A percentile compares a stretch with the other conserved stretches of the same genome.
Conservation (phyloP, 345 rosid genomes). For the Noccaea bulbosa region DNA sequence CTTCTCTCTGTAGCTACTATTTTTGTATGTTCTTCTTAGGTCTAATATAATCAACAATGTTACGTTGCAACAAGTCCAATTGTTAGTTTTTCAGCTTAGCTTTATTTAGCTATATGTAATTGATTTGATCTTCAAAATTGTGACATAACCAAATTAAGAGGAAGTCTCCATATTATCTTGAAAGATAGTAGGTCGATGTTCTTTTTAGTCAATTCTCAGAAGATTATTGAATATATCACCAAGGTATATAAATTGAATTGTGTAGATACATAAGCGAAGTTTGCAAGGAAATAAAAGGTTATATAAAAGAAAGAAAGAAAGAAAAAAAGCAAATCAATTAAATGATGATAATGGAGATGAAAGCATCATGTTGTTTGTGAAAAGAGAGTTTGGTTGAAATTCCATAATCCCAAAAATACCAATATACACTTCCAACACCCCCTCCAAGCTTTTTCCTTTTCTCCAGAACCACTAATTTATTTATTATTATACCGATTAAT, state of each 20-base stretch:
- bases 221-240: background rate
- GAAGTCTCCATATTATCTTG: constrained; percentile 10
- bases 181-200: background rate
- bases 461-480: background rate
- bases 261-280: background rate
- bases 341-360: constrained; percentile 30
- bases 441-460: background rate
- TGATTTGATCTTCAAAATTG: constrained; percentile 10
- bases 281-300: background rate
- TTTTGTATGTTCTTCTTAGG: constrained; percentile 21
- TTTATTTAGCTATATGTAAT: background rate
- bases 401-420: constrained; percentile 22
- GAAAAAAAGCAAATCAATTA: background rate
- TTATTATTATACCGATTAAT: background rate
- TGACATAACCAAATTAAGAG: background rate
- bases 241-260: background rate
- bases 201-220: background rate
- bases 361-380: constrained; percentile 37
- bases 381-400: constrained; percentile 15
- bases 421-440: constrained; percentile 11
- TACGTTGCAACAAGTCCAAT: constrained; percentile 21
- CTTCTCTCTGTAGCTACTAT: background rate
- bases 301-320: background rate
- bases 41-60: background rate
- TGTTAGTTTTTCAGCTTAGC: constrained; percentile 8